A percentile compares a stretch with the other conserved stretches of the same genome.
These are phyloP conservation scores for Pythium phragmitis DNA, from an alignment of 352 stramenopile genomes.

Conservation along the genomic window DNA sequence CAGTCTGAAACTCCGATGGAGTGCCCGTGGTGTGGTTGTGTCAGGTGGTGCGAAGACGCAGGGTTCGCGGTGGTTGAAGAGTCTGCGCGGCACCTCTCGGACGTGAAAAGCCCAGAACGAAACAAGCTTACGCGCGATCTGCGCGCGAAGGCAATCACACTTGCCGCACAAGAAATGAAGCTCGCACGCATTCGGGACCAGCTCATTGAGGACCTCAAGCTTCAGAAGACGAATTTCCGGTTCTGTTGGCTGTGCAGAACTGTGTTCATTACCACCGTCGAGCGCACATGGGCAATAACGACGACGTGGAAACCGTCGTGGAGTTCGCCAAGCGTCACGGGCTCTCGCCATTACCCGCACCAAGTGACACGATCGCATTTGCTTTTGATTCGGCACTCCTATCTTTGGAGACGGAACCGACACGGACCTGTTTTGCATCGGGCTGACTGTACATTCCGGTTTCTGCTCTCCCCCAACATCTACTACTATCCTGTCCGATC, in stretches of 20 bases:
- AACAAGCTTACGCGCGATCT: conserved; percentile 1
- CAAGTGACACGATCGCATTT: no score
- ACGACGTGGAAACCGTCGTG: conserved; percentile 1
- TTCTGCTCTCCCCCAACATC: no score
- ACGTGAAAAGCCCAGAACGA: neutral
- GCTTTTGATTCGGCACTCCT: neutral
- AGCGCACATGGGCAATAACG: neutral
- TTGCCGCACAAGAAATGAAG: neutral
- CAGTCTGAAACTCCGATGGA: no score
- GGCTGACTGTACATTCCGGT: no score
- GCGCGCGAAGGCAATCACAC: neutral
- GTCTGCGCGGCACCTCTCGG: neutral
- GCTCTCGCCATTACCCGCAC: no score
- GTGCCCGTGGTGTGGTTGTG: neutral
- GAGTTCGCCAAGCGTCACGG: neutral
- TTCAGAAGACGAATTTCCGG: neutral
- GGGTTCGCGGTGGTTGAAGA: neutral
- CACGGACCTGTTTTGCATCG: neutral
- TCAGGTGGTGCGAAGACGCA: neutral
- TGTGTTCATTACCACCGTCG: neutral
- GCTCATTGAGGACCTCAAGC: neutral
- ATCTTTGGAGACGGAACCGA: neutral
- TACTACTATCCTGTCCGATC: no score
- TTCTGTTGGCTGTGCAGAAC: neutral
- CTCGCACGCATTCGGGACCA: neutral